These are phyloP conservation scores for Arabis hirsuta DNA, from an alignment of 345 rosid species.

Conservation along the genomic window DNA sequence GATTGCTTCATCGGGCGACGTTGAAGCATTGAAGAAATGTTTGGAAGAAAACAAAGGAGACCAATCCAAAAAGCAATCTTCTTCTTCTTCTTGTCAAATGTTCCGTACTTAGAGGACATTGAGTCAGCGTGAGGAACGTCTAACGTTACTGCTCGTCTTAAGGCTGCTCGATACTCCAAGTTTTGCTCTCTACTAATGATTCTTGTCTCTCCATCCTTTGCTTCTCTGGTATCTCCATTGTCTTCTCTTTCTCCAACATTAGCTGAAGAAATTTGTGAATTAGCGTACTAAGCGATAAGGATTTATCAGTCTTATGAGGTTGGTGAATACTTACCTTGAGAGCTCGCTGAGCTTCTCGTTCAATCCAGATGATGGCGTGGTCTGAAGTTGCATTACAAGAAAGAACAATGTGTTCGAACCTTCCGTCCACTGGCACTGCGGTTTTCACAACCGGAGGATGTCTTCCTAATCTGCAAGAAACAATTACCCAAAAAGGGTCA, in stretches of 20 bases:
- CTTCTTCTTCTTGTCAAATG: conserved; percentile 60
- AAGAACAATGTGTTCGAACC: conserved; percentile 94
- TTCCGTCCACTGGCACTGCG: conserved; percentile 93
- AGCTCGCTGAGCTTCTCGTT: conserved; percentile 85
- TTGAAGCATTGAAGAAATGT: conserved; percentile 86
- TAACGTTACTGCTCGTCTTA: conserved; percentile 77
- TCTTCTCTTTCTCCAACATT: conserved; percentile 72
- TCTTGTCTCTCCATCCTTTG: conserved; percentile 92
- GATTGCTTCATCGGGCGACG: conserved; percentile 68
- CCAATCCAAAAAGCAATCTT: conserved; percentile 36
- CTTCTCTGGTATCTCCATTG: conserved; percentile 70
- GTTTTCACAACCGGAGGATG: conserved; percentile 89
- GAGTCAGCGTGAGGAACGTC: conserved; percentile 75
- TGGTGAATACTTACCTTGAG: conserved; percentile 56
- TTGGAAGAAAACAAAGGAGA: conserved; percentile 86
- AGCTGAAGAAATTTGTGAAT: conserved; percentile 44
- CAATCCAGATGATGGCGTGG: conserved; percentile 90
- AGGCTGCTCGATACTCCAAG: conserved; percentile 79
- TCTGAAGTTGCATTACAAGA: conserved; percentile 96
- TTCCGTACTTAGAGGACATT: conserved; percentile 73
- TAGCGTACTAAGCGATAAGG: neutral
- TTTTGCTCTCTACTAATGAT: conserved; percentile 69
- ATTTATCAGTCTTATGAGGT: neutral
- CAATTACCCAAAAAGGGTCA: conserved; percentile 10
- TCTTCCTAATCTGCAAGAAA: conserved; percentile 70